Evolutionary conservation across 768 basidiomycete species (phyloP).

Genomic region (Tylopilus felleus): DNA sequence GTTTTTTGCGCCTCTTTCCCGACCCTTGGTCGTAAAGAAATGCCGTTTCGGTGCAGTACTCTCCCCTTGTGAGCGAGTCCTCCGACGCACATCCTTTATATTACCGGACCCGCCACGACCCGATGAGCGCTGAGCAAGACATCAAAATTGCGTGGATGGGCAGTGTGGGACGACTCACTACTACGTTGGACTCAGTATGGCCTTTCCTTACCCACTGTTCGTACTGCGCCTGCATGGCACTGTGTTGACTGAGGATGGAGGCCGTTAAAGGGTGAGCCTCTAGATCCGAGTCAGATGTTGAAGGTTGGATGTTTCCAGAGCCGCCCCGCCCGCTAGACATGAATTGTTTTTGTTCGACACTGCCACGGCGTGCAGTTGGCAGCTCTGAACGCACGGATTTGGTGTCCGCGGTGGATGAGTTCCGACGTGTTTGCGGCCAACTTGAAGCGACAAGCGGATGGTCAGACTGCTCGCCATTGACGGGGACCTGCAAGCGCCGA

Average conservation of each 20-base stretch:
- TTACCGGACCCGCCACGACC: conserved; percentile 29
- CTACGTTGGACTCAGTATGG: conserved; percentile 13
- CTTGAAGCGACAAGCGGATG: background rate
- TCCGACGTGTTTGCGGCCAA: background rate
- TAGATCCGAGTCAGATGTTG: background rate
- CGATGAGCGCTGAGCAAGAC: conserved; percentile 18
- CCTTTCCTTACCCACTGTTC: conserved; percentile 15
- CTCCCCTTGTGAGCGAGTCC: conserved; percentile 7
- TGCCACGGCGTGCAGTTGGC: background rate
- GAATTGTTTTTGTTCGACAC: conserved; percentile 1
- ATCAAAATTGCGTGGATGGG: background rate
- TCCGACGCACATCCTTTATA: conserved; percentile 14
- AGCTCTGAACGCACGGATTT: background rate
- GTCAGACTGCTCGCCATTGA: background rate
- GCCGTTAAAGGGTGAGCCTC: conserved; percentile 24
- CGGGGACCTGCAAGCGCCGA: background rate
- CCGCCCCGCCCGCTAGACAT: conserved; percentile 26
- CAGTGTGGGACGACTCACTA: conserved; percentile 14
- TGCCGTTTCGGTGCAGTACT: background rate
- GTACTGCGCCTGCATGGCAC: conserved; percentile 9
- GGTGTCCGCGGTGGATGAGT: background rate
- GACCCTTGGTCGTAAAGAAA: conserved; percentile 17
- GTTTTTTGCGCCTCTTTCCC: background rate
- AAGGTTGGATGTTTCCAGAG: conserved; percentile 21
- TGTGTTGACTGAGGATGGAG: conserved; percentile 20